phyloP scores from a whole-genome alignment of 2,329 filamentous ascomycete genomes.

The Sordariomycetes sp. region DNA sequence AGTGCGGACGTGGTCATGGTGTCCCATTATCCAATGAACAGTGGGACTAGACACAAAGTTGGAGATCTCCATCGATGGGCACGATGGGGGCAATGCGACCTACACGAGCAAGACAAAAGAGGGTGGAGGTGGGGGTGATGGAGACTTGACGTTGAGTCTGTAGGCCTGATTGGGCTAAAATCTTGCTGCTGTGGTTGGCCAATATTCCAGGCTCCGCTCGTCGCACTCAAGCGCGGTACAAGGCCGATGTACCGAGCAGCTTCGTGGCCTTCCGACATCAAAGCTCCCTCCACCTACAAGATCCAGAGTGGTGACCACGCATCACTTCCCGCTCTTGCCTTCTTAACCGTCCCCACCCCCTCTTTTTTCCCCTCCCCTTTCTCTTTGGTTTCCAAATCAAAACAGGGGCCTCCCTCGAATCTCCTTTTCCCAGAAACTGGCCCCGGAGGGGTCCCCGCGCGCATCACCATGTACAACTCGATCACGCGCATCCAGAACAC shows the following conservation, averaged over 20 bases:
- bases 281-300: background rate
- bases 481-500: slow-evolving; percentile 78
- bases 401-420: background rate
- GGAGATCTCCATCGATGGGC: background rate
- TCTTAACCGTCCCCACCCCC: background rate
- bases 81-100: background rate
- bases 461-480: slow-evolving; percentile 69
- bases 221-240: background rate
- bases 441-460: background rate
- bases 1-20: too few species aligned
- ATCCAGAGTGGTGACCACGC: background rate
- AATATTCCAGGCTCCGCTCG: background rate
- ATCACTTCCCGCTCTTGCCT: background rate
- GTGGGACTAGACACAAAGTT: too few species aligned
- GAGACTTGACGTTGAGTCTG: background rate
- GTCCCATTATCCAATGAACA: too few species aligned
- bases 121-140: background rate
- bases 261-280: slow-evolving; percentile 2
- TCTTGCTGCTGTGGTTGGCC: background rate
- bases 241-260: background rate
- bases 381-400: background rate
- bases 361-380: background rate
- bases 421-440: background rate
- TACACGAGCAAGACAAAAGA: background rate
- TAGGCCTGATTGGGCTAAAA: background rate